Evolutionary conservation across 306 rosid genomes (phyloP), one percentile per base, ranked within the genome.

Genomic region (Boehmeria nivea): DNA sequence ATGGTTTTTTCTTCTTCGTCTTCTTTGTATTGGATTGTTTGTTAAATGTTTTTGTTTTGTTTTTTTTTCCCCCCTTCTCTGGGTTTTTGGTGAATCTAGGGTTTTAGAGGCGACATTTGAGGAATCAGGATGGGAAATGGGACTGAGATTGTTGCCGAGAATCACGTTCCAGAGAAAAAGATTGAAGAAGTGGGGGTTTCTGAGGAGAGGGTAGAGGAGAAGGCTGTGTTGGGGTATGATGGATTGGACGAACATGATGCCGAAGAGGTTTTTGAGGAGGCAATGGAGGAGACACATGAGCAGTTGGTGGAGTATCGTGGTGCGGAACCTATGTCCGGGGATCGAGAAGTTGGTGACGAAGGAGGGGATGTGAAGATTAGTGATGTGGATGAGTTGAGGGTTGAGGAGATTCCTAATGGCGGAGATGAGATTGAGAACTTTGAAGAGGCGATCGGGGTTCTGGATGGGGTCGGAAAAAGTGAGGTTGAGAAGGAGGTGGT

Each of bases 221-320:
- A n/a, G 60, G 46, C 39, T 37, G 71, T 52, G n/a, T 34, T 4
- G 58, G 83, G 54, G 57, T 70, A 81, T 60, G 74, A 66, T 16
- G 74, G 76, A 17, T 26, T 49, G 58, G 75, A 77, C 69, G 84
- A 71, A 63, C 63, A 65, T 36, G 68, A 57, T 26, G 77, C 25
- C 50, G 83, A 66, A 7, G 95, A 72, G 49, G 82, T 68, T 75
- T 78, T 76, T 4, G 75, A 80, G 81, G 87, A 84, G 80, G 87
- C 79, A 2, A 18, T 72, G 22, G 80, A 54, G 22, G 80, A 54
- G 27, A 53, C 65, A 1, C 61, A 45, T 27, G 77, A 75, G 26
- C 44, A 44, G 58, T 72, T 50, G 43, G 46, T 47, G 45, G 85
- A 64, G 67, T 75, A 57, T 43, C 74, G 59, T 40, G 56, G 45